Evolutionary conservation across 352 stramenopile species (phyloP).

Genomic region (Pythium monospermum): DNA sequence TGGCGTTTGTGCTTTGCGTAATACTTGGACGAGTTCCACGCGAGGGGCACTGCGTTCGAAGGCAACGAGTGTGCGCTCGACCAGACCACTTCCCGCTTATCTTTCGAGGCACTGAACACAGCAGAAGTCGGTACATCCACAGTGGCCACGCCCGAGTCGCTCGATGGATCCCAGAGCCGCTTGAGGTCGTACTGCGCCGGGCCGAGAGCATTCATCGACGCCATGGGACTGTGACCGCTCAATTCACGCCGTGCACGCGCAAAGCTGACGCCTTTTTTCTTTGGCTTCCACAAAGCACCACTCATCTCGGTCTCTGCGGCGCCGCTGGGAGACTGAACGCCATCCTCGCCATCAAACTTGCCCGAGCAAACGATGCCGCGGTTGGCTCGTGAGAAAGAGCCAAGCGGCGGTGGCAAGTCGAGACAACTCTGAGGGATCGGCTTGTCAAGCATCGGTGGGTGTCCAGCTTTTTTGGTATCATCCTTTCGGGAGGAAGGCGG

Average conservation of each 20-base stretch:
- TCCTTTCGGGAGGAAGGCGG: neutral
- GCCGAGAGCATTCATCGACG: slow-evolving; percentile 6
- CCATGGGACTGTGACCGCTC: neutral
- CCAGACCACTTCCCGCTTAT: slow-evolving; percentile 45
- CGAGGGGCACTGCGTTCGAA: slow-evolving; percentile 30
- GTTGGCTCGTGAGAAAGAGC: slow-evolving; percentile 14
- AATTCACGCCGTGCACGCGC: slow-evolving; percentile 9
- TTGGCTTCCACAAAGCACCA: neutral
- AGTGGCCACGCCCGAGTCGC: slow-evolving; percentile 1
- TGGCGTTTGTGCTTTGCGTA: slow-evolving; percentile 54
- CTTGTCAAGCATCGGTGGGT: no score
- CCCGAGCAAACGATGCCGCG: neutral
- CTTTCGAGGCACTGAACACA: slow-evolving; percentile 37
- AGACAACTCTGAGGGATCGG: slow-evolving; percentile 1
- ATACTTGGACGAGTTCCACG: slow-evolving; percentile 49
- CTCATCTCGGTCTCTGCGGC: neutral
- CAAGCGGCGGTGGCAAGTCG: slow-evolving; percentile 6
- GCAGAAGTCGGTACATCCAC: slow-evolving; percentile 27
- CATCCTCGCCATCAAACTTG: no score
- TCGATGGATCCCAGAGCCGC: slow-evolving; percentile 38
- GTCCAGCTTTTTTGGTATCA: neutral
- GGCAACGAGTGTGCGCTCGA: slow-evolving; percentile 32
- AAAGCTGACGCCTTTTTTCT: slow-evolving; percentile 4
- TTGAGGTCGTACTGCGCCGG: slow-evolving; percentile 39
- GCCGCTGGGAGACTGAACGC: neutral